Evolutionary conservation across 1,139 yeast genomes (phyloP).

Genomic region (Geotrichum restrictum): DNA sequence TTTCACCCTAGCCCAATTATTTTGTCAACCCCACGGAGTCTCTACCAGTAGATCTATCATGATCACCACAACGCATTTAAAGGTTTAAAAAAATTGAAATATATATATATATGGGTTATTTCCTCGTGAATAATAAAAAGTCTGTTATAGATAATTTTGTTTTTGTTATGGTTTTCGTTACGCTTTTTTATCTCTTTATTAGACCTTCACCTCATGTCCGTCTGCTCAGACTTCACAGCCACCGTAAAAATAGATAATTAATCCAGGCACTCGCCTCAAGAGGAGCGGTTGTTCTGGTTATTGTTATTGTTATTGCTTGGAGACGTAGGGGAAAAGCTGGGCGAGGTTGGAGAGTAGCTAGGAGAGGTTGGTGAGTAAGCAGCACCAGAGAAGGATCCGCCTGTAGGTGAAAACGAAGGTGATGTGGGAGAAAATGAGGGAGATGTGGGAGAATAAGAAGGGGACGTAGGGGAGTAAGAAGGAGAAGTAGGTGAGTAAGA

Average conservation of each 20-base stretch:
- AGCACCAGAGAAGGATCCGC: constrained; percentile 59
- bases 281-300: constrained; percentile 38
- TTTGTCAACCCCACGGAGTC: not conserved
- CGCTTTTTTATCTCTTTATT: not conserved
- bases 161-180: constrained; percentile 3
- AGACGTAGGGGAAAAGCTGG: constrained; percentile 64
- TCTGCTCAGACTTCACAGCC: not conserved
- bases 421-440: constrained; percentile 60
- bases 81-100: too few species aligned
- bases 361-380: constrained; percentile 67
- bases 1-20: not conserved
- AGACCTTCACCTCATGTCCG: not conserved
- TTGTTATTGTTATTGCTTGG: constrained; percentile 45
- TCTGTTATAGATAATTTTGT: not conserved
- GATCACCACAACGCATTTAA: too few species aligned
- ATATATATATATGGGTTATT: not conserved
- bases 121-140: not conserved
- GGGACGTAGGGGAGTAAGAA: constrained; percentile 64
- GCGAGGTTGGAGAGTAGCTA: constrained; percentile 59
- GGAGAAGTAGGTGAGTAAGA: constrained; percentile 68
- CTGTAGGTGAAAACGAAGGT: constrained; percentile 60
- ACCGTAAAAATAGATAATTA: not conserved
- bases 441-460: constrained; percentile 59
- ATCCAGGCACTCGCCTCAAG: constrained; percentile 9
- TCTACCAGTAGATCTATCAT: too few species aligned